Base-by-base conservation (phyloP, 139 green algal genomes). In the Yamagishiella unicocca region DNA sequence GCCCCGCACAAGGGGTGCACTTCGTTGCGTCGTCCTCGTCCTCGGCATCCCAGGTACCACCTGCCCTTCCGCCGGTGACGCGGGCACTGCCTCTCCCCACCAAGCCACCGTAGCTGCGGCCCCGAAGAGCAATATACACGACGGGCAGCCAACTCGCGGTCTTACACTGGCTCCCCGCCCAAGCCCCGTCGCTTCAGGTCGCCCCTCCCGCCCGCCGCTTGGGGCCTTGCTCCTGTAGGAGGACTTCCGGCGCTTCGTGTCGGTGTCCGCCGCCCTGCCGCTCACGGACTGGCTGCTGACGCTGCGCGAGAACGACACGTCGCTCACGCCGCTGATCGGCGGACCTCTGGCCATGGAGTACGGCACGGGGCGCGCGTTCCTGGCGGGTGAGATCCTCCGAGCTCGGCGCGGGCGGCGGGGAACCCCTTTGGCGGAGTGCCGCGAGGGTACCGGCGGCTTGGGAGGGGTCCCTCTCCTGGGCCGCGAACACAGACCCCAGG, bases 211-310 rank as follows among this genome's bases (percentile, higher is more conserved):
- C 58, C 9, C 58, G 17, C 50, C 22, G 17, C 58, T n/a, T 22
- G 58, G 17, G 58, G 19, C 58, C 58, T 17, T 12, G 12, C 58
- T 22, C 58, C 68, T 21, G 37, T 50, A 82, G 74, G 74, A 66
- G 12, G 74, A 82, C 50, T 82, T 68, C 74, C 37, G 38, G 46
- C 33, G 40, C 7, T 70, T 84, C 37, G 62, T 85, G 31, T 14
- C 40, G 1, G n/a, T 6, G 17, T 70, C 61, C 27, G 38, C 45
- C 27, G n/a, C n/a, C n/a, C 61, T 74, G 61, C 61, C 79, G 27
- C 43, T 85, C n/a, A 75, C 79, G 31, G 40, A 75, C n/a, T 85
- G 79, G 79, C 79, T 85, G 40, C 29, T 6, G 19, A 35, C 19
- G 6, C 66, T 85, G 40, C 25, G 29, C 4, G 79, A 85, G 61